A percentile compares a stretch with the other conserved stretches of the same genome.
These are phyloP conservation scores for Trichoderma asperellum DNA, from an alignment of 2,329 filamentous ascomycete species.

Conservation along the genomic window DNA sequence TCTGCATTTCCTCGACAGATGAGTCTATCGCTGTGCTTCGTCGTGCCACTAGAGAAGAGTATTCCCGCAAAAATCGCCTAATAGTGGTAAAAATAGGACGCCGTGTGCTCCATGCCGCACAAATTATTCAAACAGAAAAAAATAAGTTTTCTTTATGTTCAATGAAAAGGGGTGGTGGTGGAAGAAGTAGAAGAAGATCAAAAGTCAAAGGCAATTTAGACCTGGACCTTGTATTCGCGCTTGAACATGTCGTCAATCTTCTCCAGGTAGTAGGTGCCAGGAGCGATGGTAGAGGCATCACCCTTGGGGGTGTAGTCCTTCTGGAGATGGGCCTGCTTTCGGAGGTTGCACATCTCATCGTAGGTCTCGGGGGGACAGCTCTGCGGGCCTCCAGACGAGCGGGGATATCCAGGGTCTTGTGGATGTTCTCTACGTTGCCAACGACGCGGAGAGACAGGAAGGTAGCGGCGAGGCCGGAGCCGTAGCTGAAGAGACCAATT, in stretches of 20 bases:
- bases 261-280: conserved; percentile 77
- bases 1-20: conserved; percentile 24
- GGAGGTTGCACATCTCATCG: conserved; percentile 78
- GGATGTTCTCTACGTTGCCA: conserved; percentile 69
- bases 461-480: conserved; percentile 72
- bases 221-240: conserved; percentile 76
- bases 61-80: conserved; percentile 14
- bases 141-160: background rate
- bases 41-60: conserved; percentile 15
- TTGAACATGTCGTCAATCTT: conserved; percentile 87
- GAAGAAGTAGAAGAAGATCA: background rate
- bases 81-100: conserved; percentile 12
- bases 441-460: conserved; percentile 75
- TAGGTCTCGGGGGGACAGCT: conserved; percentile 72
- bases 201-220: conserved; percentile 50
- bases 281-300: conserved; percentile 65
- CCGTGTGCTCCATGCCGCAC: conserved; percentile 24
- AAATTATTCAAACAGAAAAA: conserved; percentile 26
- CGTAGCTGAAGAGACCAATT: conserved; percentile 78
- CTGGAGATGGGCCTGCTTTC: conserved; percentile 81
- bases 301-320: conserved; percentile 76
- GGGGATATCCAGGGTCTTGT: conserved; percentile 70
- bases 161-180: background rate
- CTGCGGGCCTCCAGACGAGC: conserved; percentile 68
- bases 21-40: conserved; percentile 29